Evolutionary conservation across 2,329 filamentous ascomycete genomes (phyloP).

Genomic region (Boeremia exigua): DNA sequence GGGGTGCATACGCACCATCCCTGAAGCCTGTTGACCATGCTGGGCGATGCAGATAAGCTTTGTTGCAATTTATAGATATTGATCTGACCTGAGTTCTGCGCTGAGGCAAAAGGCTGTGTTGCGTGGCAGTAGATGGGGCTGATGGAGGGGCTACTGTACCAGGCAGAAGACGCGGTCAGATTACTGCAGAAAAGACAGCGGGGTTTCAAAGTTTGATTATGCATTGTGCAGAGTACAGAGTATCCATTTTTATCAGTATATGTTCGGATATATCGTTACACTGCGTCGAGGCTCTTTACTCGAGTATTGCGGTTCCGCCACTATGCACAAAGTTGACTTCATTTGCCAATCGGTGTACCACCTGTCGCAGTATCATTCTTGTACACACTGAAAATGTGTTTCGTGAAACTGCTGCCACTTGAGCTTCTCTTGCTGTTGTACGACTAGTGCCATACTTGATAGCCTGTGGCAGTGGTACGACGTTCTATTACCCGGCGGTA

Average conservation of each 20-base stretch:
- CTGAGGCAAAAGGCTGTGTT: constrained; percentile 4
- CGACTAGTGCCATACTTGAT: neutral
- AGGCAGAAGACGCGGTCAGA: too few relatives aligned
- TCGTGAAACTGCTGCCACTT: neutral
- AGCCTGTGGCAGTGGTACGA: neutral
- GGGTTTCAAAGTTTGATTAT: too few relatives aligned
- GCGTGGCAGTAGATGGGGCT: neutral
- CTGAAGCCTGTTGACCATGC: neutral
- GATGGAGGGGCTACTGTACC: neutral
- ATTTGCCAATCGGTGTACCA: too few relatives aligned
- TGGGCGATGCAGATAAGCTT: constrained; percentile 7
- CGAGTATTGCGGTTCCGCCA: too few relatives aligned
- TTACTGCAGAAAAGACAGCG: too few relatives aligned
- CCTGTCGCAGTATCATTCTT: too few relatives aligned
- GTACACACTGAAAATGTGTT: neutral
- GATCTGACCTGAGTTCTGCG: constrained; percentile 12
- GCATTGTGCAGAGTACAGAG: too few relatives aligned
- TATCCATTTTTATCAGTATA: too few relatives aligned
- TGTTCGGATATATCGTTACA: too few relatives aligned
- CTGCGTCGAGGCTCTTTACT: too few relatives aligned
- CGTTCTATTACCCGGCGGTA: constrained; percentile 10
- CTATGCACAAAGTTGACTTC: too few relatives aligned
- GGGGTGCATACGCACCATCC: constrained; percentile 13
- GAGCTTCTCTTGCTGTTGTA: neutral
- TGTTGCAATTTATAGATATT: constrained; percentile 10